These are phyloP conservation scores for Esteya vermicola DNA, from an alignment of 2,329 filamentous ascomycete species.

Conservation along the genomic window DNA sequence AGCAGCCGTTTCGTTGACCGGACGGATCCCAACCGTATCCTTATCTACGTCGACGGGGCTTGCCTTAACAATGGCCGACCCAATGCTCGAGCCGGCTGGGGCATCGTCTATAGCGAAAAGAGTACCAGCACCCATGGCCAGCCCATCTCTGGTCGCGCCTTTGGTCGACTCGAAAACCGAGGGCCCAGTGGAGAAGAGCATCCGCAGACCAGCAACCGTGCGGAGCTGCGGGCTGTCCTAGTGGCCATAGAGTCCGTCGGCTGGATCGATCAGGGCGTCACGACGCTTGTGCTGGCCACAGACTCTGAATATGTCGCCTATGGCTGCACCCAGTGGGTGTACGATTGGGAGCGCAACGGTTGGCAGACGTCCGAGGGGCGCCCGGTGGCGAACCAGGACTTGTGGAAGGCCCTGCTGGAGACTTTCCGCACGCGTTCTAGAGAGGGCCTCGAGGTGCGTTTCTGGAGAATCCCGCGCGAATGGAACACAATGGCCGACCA, in stretches of 20 bases:
- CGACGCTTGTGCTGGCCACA: conserved; percentile 29
- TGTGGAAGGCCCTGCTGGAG: conserved; percentile 27
- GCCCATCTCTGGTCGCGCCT: not conserved
- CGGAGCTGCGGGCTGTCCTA: conserved; percentile 30
- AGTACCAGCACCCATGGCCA: conserved; percentile 9
- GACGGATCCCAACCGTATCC: no score
- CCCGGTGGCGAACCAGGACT: conserved; percentile 23
- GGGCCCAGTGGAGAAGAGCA: conserved; percentile 18
- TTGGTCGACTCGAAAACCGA: conserved; percentile 19
- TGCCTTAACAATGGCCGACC: no score
- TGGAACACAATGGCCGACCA: no score
- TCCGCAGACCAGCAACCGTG: conserved; percentile 27
- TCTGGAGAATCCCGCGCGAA: no score
- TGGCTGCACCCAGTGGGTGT: conserved; percentile 24
- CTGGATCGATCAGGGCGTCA: conserved; percentile 25
- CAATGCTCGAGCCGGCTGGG: conserved; percentile 14
- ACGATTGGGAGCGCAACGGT: conserved; percentile 22
- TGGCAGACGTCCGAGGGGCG: conserved; percentile 20
- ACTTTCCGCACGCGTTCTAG: no score
- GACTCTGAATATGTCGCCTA: conserved; percentile 30
- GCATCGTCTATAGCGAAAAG: conserved; percentile 12
- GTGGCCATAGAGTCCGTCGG: conserved; percentile 25
- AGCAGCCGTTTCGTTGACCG: no score
- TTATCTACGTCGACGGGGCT: no score
- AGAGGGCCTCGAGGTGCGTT: no score